Percentiles rank a stretch among this genome's conserved stretches.
Evolutionary conservation across 2,329 filamentous ascomycete species (phyloP).

Genomic region (Diaporthe batatas): DNA sequence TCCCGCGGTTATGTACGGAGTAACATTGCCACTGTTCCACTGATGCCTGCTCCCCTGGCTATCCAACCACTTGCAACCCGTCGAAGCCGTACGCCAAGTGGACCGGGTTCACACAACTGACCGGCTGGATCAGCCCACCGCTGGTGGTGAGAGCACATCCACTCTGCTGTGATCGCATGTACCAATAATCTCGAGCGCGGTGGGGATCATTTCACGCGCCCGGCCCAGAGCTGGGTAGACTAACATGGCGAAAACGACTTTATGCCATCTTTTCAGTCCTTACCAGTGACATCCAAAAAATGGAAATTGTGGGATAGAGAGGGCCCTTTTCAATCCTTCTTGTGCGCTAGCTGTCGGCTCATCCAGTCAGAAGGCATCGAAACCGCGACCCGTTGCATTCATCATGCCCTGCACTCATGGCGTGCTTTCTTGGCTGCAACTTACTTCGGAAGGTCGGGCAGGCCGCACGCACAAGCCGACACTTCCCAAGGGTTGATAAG

Average conservation of each 20-base stretch:
- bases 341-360: not conserved
- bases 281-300: not conserved
- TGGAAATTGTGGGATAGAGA: not conserved
- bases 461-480: conserved; percentile 8
- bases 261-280: not conserved
- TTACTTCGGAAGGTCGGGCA: conserved; percentile 27
- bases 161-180: not conserved
- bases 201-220: not conserved
- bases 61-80: not conserved
- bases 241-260: not conserved
- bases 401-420: conserved; percentile 24
- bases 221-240: not conserved
- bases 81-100: not conserved
- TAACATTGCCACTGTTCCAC: not conserved
- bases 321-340: not conserved
- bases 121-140: not conserved
- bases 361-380: conserved; percentile 2
- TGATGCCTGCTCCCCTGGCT: not conserved
- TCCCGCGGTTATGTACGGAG: not conserved
- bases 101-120: not conserved
- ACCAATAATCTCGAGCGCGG: not conserved
- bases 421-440: conserved; percentile 33
- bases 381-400: conserved; percentile 18
- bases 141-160: not conserved
- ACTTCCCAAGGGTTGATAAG: conserved; percentile 28